Evolutionary conservation across 176 grass and related monocot genomes (phyloP).

Genomic region (Bonia amplexicaulis): DNA sequence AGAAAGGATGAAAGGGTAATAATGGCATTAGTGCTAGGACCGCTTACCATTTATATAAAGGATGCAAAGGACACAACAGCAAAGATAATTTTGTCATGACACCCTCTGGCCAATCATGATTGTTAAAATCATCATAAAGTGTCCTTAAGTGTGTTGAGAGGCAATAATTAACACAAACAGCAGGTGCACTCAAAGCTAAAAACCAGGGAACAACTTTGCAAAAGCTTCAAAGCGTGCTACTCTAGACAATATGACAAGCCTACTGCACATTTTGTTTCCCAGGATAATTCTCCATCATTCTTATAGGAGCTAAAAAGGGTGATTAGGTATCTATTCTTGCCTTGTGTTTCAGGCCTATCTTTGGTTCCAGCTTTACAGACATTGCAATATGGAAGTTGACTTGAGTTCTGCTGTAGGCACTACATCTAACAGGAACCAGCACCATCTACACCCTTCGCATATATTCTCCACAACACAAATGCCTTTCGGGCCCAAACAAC

Average conservation of each 20-base stretch:
- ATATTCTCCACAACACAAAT: constrained; percentile 26
- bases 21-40: neutral
- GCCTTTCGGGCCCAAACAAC: constrained; percentile 3
- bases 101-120: neutral
- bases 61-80: neutral
- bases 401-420: neutral
- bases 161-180: constrained; percentile 3
- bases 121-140: neutral
- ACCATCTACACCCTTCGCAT: constrained; percentile 10
- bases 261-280: constrained; percentile 1
- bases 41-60: neutral
- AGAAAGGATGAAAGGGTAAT: neutral
- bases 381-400: neutral
- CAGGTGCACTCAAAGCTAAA: constrained; percentile 5
- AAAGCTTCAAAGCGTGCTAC: neutral
- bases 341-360: constrained; percentile 27
- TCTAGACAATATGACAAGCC: constrained; percentile 12
- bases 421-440: neutral
- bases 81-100: neutral
- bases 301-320: constrained; percentile 4
- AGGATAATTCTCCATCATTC: neutral
- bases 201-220: neutral
- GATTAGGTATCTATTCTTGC: constrained; percentile 28
- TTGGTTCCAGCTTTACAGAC: neutral
- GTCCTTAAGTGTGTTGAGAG: neutral